Evolutionary conservation across 139 green algal genomes (phyloP).

Genomic region (Desmodesmus armatus): DNA sequence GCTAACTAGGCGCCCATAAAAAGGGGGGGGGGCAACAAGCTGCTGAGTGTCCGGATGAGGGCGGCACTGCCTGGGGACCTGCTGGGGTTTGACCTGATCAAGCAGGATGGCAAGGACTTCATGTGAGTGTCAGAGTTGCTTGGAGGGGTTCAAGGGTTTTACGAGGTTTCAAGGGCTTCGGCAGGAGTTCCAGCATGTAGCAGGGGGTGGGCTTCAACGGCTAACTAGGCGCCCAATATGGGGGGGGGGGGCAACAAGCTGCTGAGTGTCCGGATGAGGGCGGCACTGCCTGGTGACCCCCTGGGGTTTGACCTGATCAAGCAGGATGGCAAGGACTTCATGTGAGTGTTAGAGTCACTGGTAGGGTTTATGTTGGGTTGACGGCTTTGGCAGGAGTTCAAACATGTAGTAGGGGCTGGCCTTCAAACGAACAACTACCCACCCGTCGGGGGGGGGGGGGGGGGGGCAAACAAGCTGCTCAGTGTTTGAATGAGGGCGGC

Average conservation of each 20-base stretch:
- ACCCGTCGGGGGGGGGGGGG: too few species aligned
- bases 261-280: constrained; percentile 47
- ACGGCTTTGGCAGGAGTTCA: too few species aligned
- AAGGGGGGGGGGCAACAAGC: constrained; percentile 45
- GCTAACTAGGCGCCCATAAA: constrained; percentile 22
- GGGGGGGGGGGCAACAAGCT: too few species aligned
- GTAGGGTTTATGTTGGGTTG: background rate
- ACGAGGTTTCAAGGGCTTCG: too few species aligned
- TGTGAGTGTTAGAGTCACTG: constrained; percentile 37
- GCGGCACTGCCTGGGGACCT: constrained; percentile 33
- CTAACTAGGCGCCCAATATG: too few species aligned
- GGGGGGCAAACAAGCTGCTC: constrained; percentile 52
- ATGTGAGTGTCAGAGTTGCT: constrained; percentile 41
- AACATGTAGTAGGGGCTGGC: too few species aligned
- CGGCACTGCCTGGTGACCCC: constrained; percentile 33
- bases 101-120: constrained; percentile 52
- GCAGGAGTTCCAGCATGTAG: too few species aligned
- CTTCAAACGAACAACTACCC: too few species aligned
- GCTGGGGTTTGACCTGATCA: constrained; percentile 46
- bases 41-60: constrained; percentile 49
- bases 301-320: constrained; percentile 50
- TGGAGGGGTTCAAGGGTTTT: background rate
- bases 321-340: constrained; percentile 49
- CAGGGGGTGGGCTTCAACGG: too few species aligned
- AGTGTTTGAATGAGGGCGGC: constrained; percentile 33